phyloP scores from a whole-genome alignment of 1,284 basidiomycete species.

The Nidula niveotomentosa region DNA sequence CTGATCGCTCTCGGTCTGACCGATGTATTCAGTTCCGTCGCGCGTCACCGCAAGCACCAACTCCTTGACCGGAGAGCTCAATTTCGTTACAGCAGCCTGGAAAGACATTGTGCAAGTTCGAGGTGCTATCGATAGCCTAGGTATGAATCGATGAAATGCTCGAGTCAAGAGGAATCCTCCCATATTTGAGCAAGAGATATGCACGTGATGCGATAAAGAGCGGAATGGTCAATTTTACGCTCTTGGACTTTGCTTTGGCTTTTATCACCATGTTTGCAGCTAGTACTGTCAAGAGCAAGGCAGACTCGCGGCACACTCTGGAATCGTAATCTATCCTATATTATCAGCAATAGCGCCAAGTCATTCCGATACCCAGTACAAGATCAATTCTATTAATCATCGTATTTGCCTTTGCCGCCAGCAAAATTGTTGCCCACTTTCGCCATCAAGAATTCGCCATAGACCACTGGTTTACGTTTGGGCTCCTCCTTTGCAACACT shows the following conservation, averaged over 20 bases:
- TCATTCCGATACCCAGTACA: too few relatives aligned
- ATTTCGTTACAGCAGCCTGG: slow-evolving; percentile 46
- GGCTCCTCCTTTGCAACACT: slow-evolving; percentile 9
- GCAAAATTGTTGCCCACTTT: slow-evolving; percentile 76
- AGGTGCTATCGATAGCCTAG: slow-evolving; percentile 25
- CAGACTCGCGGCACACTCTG: too few relatives aligned
- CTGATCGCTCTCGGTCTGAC: slow-evolving; percentile 62
- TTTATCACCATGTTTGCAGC: too few relatives aligned
- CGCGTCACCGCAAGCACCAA: slow-evolving; percentile 52
- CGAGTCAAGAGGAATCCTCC: slow-evolving; percentile 30
- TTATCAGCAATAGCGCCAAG: too few relatives aligned
- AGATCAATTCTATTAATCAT: neutral
- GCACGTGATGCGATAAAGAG: slow-evolving; percentile 23
- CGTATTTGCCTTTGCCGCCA: slow-evolving; percentile 13
- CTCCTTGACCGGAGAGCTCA: slow-evolving; percentile 55
- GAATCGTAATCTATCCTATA: too few relatives aligned
- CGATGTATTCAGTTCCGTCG: slow-evolving; percentile 40
- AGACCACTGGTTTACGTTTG: slow-evolving; percentile 47
- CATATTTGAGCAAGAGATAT: slow-evolving; percentile 16
- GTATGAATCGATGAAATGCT: slow-evolving; percentile 33
- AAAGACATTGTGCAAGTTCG: slow-evolving; percentile 54
- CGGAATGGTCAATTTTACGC: too few relatives aligned
- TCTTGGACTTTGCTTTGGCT: too few relatives aligned
- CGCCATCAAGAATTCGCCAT: slow-evolving; percentile 72
- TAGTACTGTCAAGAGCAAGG: too few relatives aligned